A percentile compares a stretch with the other conserved stretches of the same genome.
Evolutionary conservation across 805 yeast genomes (phyloP).

Genomic region (Sugiyamaella americana): DNA sequence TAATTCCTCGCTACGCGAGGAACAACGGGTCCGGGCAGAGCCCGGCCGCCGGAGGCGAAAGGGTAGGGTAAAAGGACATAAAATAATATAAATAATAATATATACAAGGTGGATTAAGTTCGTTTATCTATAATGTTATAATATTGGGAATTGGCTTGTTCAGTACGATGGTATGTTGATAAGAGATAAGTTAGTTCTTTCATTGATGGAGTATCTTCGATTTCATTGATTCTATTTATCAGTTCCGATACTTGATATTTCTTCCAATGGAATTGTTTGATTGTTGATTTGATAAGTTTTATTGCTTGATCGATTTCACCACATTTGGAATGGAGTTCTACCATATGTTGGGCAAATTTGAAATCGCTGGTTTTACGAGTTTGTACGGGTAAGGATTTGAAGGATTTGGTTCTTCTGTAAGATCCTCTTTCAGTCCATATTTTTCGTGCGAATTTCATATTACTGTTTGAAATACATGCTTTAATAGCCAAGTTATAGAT

Average conservation of each 20-base stretch:
- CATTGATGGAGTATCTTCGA: constrained; percentile 39
- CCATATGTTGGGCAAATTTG: constrained; percentile 68
- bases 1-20: too few species aligned
- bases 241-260: constrained; percentile 33
- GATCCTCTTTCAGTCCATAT: constrained; percentile 78
- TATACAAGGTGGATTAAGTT: constrained; percentile 1
- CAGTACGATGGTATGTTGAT: constrained; percentile 1
- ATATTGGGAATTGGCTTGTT: background rate
- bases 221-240: constrained; percentile 34
- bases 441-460: constrained; percentile 52
- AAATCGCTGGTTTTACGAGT: constrained; percentile 48
- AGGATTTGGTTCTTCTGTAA: constrained; percentile 52
- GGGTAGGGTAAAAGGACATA: background rate
- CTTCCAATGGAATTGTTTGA: constrained; percentile 65
- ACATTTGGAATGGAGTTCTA: constrained; percentile 49
- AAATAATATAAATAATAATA: background rate
- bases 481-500: constrained; percentile 56
- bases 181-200: constrained; percentile 6
- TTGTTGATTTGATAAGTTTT: constrained; percentile 59
- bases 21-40: too few species aligned
- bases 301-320: constrained; percentile 63
- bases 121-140: constrained; percentile 5
- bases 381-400: constrained; percentile 36
- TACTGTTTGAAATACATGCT: constrained; percentile 55
- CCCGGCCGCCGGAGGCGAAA: too few species aligned